Percentiles rank a stretch among this genome's conserved stretches.
Evolutionary conservation across 257 asterid species (phyloP).

Genomic region (Paraleonurus japonicus): DNA sequence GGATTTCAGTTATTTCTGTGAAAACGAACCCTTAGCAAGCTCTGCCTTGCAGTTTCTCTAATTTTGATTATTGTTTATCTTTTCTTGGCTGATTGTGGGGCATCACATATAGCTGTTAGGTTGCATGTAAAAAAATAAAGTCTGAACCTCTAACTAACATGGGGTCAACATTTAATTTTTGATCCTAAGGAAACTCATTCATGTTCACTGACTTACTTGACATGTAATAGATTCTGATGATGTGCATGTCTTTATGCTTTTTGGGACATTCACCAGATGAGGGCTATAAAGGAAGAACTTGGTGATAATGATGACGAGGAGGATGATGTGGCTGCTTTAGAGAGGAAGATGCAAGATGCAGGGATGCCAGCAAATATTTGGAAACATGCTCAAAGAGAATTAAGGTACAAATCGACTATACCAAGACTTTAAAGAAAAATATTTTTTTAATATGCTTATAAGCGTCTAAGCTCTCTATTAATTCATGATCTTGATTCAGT

Average conservation of each 20-base stretch:
- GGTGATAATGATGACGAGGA: slow-evolving; percentile 97
- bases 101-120: slow-evolving; percentile 22
- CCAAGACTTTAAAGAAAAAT: background rate
- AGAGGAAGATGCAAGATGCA: slow-evolving; percentile 94
- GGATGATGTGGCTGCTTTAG: slow-evolving; percentile 92
- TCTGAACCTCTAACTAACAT: slow-evolving; percentile 14
- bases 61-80: slow-evolving; percentile 1
- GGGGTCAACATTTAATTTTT: slow-evolving; percentile 6
- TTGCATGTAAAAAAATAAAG: background rate
- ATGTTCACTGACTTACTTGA: slow-evolving; percentile 11
- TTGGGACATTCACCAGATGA: slow-evolving; percentile 66
- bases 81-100: slow-evolving; percentile 14
- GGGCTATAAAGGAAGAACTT: slow-evolving; percentile 98
- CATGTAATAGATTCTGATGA: slow-evolving; percentile 20
- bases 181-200: background rate
- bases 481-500: slow-evolving; percentile 13
- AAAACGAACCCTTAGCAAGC: slow-evolving; percentile 16
- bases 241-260: slow-evolving; percentile 15
- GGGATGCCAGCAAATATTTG: slow-evolving; percentile 94
- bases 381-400: slow-evolving; percentile 95
- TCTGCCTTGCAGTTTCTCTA: slow-evolving; percentile 14
- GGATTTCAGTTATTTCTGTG: slow-evolving; percentile 16
- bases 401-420: slow-evolving; percentile 50
- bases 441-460: slow-evolving; percentile 2
- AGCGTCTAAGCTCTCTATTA: slow-evolving; percentile 7